These are phyloP conservation scores for Austroboletus olivaceoglutinosus DNA, from an alignment of 1,284 basidiomycete species.

Conservation along the genomic window DNA sequence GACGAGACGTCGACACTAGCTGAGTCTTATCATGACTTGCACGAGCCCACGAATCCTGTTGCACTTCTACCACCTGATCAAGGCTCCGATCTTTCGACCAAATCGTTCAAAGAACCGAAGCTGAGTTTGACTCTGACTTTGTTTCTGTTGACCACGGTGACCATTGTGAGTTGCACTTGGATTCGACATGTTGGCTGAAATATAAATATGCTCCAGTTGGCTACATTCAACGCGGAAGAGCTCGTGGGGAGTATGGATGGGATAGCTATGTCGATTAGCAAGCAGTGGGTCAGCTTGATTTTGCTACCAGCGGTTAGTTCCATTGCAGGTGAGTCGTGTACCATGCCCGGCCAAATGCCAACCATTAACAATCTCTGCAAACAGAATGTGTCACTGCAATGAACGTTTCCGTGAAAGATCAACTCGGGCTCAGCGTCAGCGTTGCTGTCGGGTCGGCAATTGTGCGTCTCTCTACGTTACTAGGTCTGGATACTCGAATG, in stretches of 20 bases:
- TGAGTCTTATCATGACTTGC: constrained; percentile 6
- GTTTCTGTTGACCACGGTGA: constrained; percentile 56
- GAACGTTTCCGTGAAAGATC: constrained; percentile 82
- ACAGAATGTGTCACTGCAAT: constrained; percentile 85
- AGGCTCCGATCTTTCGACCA: constrained; percentile 15
- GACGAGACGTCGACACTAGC: constrained; percentile 14
- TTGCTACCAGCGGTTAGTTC: constrained; percentile 87
- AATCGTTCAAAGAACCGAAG: constrained; percentile 44
- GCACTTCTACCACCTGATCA: constrained; percentile 24
- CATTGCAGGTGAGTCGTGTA: constrained; percentile 56
- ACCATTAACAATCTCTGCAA: neutral
- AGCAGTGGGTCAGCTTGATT: constrained; percentile 85
- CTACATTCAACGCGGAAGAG: constrained; percentile 83
- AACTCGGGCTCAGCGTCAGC: constrained; percentile 69
- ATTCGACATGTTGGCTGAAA: constrained; percentile 7
- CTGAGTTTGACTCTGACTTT: constrained; percentile 63
- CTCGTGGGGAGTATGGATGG: constrained; percentile 79
- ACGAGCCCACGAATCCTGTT: constrained; percentile 16
- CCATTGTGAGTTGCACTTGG: constrained; percentile 50
- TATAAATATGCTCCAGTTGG: constrained; percentile 44
- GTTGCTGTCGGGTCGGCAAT: constrained; percentile 92
- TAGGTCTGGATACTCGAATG: neutral
- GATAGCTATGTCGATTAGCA: constrained; percentile 52
- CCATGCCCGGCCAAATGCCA: neutral
- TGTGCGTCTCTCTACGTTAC: constrained; percentile 42